Evolutionary conservation across 768 basidiomycete genomes (phyloP), one percentile per base, ranked within the genome.

Genomic region (Auriscalpium microsporum): DNA sequence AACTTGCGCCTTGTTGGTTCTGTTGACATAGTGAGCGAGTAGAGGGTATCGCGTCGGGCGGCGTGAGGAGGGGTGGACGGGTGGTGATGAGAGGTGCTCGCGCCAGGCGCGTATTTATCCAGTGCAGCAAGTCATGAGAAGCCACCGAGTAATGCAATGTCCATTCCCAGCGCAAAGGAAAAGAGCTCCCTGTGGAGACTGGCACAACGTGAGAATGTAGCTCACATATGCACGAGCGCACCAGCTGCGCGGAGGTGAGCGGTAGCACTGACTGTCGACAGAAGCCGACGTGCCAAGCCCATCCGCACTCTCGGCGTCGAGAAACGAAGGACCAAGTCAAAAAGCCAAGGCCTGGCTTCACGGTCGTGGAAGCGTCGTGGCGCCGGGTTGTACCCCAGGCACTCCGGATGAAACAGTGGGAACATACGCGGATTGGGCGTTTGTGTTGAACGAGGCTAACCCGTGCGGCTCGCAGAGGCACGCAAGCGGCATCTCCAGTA

Each of bases 1-100:
- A 65, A 71, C 62, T 62, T 72, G 52, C 64, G 64, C 33, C 62
- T 48, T 33, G 56, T 61, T 14, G 60, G 45, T 53, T 67, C 67
- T 16, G 64, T 53, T 16, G 71, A 62, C 70, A 72, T 72, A 3
- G 4, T 33, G 28, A 47, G 23, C 23, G 10, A 13, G 23, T 17
- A 23, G 46, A 13, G 17, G 46, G 21, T 47, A 11, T 14, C 40
- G 16, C 17, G 40, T 42, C 40, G 21, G 21, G 36, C 17, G n/a
- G 14, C 21, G 14, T 46, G 10, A 28, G 45, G 23, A 19, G 8
- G 28, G n/a, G 37, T 23, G 21, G 16, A 34, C 23, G 19, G 21
- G 21, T 19, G 17, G 17, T 21, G 19, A 45, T 10, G 37, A 28
- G 52, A 28, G 28, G 28, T 28, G 28, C 28, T 28, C 28, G 28